Evolutionary conservation across 2,329 filamentous ascomycete genomes (phyloP).

Genomic region (Exophiala oligosperma): DNA sequence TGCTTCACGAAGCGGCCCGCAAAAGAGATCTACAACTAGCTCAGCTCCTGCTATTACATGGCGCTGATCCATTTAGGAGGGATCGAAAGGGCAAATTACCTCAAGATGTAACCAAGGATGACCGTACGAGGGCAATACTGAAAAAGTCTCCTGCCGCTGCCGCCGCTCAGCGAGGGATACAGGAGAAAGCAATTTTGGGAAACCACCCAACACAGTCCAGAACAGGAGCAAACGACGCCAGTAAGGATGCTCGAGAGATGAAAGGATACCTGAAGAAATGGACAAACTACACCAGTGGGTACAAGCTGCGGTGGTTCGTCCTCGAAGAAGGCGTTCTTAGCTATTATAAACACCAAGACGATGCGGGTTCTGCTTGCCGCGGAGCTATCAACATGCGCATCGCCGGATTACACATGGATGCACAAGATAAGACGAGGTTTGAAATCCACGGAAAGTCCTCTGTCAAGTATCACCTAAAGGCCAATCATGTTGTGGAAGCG

Average conservation of each 20-base stretch:
- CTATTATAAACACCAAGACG: constrained; percentile 99
- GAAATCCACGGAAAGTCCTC: constrained; percentile 98
- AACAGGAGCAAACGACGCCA: constrained; percentile 53
- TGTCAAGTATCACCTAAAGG: constrained; percentile 96
- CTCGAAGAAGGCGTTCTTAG: constrained; percentile 95
- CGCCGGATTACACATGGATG: constrained; percentile 89
- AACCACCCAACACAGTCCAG: constrained; percentile 53
- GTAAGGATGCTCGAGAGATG: constrained; percentile 91
- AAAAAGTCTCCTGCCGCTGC: constrained; percentile 94
- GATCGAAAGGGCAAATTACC: constrained; percentile 94
- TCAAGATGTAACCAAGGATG: constrained; percentile 95
- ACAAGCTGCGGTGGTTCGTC: constrained; percentile 96
- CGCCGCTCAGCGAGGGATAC: constrained; percentile 89
- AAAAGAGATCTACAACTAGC: constrained; percentile 85
- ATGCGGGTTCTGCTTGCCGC: constrained; percentile 91
- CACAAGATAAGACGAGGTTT: constrained; percentile 95
- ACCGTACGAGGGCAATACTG: constrained; percentile 80
- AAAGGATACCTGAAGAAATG: constrained; percentile 99
- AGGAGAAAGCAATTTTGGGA: constrained; percentile 93
- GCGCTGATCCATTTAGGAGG: constrained; percentile 90
- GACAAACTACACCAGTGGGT: constrained; percentile 98
- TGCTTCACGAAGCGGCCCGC: constrained; percentile 90
- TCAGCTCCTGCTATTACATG: constrained; percentile 85
- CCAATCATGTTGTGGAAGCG: constrained; percentile 96
- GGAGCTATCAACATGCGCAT: constrained; percentile 99